phyloP scores from a whole-genome alignment of 2,329 filamentous ascomycete species.

The Xylaria sp. region DNA sequence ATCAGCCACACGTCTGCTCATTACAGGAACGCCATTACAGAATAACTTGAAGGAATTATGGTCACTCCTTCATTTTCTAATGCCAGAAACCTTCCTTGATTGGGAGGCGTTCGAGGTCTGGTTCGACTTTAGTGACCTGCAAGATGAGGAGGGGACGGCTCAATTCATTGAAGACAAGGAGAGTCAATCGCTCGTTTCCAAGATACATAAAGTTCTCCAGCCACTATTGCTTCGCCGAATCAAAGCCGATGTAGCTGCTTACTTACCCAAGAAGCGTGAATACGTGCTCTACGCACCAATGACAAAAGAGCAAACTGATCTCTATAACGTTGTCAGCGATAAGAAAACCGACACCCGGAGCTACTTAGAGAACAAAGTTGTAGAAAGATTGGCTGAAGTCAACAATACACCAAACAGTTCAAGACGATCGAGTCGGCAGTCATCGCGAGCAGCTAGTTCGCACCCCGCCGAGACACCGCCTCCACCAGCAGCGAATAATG shows the following conservation, averaged over 20 bases:
- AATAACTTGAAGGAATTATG: conserved; percentile 96
- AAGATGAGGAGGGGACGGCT: conserved; percentile 82
- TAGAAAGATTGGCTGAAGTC: conserved; percentile 69
- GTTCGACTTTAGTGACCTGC: conserved; percentile 95
- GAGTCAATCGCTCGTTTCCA: conserved; percentile 82
- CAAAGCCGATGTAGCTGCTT: conserved; percentile 91
- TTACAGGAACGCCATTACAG: conserved; percentile 93
- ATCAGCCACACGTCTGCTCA: conserved; percentile 89
- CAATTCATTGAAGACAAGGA: conserved; percentile 83
- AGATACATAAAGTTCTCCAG: conserved; percentile 92
- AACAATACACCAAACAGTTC: conserved; percentile 58
- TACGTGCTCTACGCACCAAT: conserved; percentile 96
- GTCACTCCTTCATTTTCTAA: conserved; percentile 92
- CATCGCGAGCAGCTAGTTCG: conserved; percentile 55
- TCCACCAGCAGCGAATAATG: conserved; percentile 54
- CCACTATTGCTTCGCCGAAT: conserved; percentile 88
- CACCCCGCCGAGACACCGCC: conserved; percentile 41
- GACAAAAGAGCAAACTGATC: conserved; percentile 87
- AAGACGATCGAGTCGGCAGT: conserved; percentile 49
- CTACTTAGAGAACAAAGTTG: conserved; percentile 84
- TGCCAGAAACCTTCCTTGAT: conserved; percentile 93
- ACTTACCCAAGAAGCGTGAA: conserved; percentile 95
- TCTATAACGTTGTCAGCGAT: conserved; percentile 77
- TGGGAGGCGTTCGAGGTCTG: conserved; percentile 93
- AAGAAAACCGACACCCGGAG: conserved; percentile 71